phyloP scores from a whole-genome alignment of 768 basidiomycete genomes.

The Leccinum rimulosum region DNA sequence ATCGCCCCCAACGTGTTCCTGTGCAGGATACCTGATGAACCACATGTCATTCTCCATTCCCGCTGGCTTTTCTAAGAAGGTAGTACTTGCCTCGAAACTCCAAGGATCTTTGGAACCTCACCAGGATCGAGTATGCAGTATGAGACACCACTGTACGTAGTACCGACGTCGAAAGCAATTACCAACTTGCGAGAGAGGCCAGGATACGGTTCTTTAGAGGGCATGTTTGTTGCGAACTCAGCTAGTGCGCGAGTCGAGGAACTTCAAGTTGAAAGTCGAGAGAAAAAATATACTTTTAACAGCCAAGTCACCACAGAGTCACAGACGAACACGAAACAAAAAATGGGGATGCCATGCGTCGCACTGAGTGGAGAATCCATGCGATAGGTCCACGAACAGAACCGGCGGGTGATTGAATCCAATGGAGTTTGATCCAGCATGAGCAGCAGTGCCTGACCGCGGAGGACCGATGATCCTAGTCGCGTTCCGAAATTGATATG shows the following conservation, averaged over 20 bases:
- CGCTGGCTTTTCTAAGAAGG: not conserved
- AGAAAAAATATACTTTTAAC: not conserved
- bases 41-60: not conserved
- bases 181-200: constrained; percentile 42
- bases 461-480: not conserved
- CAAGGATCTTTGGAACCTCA: constrained; percentile 28
- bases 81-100: constrained; percentile 26
- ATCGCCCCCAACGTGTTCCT: constrained; percentile 44
- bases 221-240: constrained; percentile 21
- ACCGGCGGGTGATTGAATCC: not conserved
- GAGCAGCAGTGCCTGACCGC: not conserved
- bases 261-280: not conserved
- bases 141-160: constrained; percentile 34
- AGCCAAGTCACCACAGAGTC: not conserved
- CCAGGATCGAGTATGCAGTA: constrained; percentile 38
- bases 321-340: not conserved
- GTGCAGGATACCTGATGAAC: constrained; percentile 41
- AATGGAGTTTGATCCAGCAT: not conserved
- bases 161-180: constrained; percentile 31
- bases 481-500: not conserved
- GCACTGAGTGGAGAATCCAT: not conserved
- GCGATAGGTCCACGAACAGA: not conserved
- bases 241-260: not conserved
- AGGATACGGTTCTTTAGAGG: constrained; percentile 30
- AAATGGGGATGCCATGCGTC: not conserved